These are phyloP conservation scores for Quercus alba DNA, from an alignment of 306 rosid species.

Conservation along the genomic window DNA sequence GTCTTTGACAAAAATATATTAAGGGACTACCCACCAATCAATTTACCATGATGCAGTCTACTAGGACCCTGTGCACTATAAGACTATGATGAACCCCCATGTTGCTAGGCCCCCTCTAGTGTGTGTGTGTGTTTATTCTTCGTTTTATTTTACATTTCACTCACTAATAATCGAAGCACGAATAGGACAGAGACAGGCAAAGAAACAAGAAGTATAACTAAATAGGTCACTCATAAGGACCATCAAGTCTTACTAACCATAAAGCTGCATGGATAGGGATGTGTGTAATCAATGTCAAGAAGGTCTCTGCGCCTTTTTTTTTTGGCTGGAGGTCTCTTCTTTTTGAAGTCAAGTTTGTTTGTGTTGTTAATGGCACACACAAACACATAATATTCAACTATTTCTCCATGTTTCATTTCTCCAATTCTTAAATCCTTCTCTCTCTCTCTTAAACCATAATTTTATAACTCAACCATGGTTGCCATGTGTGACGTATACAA, in stretches of 20 bases:
- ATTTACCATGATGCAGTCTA: conserved; percentile 20
- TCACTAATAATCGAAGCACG: background rate
- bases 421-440: conserved; percentile 31
- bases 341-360: conserved; percentile 36
- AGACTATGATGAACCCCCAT: no score
- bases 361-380: conserved; percentile 40
- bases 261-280: conserved; percentile 22
- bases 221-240: background rate
- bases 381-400: background rate
- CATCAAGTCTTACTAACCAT: background rate
- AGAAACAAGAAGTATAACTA: background rate
- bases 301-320: background rate
- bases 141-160: no score
- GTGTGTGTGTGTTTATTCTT: no score
- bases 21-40: conserved; percentile 4
- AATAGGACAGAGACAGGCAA: no score
- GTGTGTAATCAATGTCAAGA: conserved; percentile 15
- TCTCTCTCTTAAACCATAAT: background rate
- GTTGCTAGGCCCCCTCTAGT: no score
- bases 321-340: background rate
- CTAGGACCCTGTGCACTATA: no score
- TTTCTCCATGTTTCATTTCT: conserved; percentile 60
- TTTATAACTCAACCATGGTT: conserved; percentile 19
- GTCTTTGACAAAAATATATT: background rate
- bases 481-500: conserved; percentile 3